Evolutionary conservation across 169 alveolate genomes (phyloP).

Genomic region (Plasmodium yoelii): DNA sequence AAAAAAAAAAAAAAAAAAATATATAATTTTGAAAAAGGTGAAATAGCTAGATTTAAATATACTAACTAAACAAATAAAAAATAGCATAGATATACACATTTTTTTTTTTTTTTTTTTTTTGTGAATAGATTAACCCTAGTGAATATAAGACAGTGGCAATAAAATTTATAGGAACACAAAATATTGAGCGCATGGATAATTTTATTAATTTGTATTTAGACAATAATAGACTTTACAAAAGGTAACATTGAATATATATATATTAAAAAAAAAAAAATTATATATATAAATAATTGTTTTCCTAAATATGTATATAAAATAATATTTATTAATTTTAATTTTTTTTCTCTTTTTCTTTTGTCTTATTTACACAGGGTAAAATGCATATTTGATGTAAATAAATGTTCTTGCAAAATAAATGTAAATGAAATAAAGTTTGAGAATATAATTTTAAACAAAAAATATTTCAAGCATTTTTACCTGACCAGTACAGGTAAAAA

Average conservation of each 20-base stretch:
- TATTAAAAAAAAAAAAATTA: not conserved
- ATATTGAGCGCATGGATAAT: constrained; percentile 4
- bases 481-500: constrained; percentile 48
- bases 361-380: constrained; percentile 12
- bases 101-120: not conserved
- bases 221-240: constrained; percentile 34
- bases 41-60: too few relatives aligned
- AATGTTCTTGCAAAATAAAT: constrained; percentile 22
- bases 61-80: too few relatives aligned
- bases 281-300: not conserved
- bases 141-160: constrained; percentile 33
- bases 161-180: constrained; percentile 28
- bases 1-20: too few relatives aligned
- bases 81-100: too few relatives aligned
- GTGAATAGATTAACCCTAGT: constrained; percentile 29
- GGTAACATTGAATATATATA: not conserved
- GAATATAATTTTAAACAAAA: constrained; percentile 33
- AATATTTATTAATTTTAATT: not conserved
- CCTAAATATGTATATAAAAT: not conserved
- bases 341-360: not conserved
- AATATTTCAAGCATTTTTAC: constrained; percentile 35
- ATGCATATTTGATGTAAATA: constrained; percentile 27
- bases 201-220: constrained; percentile 41
- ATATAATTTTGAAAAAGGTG: too few relatives aligned
- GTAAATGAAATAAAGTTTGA: constrained; percentile 44